Conservation (phyloP, 2,329 filamentous ascomycete genomes). For the Colletotrichum destructivum region DNA sequence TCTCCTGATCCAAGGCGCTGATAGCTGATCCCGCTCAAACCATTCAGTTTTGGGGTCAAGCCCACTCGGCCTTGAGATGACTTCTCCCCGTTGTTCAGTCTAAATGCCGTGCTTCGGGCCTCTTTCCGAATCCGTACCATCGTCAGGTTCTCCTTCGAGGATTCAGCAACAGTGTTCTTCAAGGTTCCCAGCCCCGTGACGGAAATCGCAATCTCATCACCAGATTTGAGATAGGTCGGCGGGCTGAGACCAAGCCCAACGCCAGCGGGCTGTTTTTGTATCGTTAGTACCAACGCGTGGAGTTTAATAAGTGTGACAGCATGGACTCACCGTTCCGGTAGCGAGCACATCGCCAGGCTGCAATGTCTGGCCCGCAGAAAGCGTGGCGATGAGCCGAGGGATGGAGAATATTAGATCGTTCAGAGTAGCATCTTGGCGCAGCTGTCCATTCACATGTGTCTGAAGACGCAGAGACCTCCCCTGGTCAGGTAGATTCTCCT, state of each 20-base stretch:
- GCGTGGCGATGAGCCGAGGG: conserved; percentile 56
- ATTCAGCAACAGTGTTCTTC: conserved; percentile 54
- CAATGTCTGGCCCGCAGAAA: conserved; percentile 60
- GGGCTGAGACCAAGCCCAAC: conserved; percentile 63
- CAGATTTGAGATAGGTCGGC: conserved; percentile 57
- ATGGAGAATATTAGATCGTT: conserved; percentile 63
- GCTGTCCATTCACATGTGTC: conserved; percentile 62
- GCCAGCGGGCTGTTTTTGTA: conserved; percentile 52
- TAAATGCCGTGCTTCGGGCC: conserved; percentile 4
- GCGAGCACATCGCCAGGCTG: conserved; percentile 63
- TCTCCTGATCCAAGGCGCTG: conserved; percentile 48
- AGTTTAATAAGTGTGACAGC: background rate
- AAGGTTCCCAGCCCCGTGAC: conserved; percentile 59
- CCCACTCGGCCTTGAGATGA: conserved; percentile 44
- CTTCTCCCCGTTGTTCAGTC: conserved; percentile 41
- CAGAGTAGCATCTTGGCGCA: conserved; percentile 61
- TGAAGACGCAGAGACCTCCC: conserved; percentile 54
- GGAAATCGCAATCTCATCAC: conserved; percentile 58
- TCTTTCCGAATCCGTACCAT: conserved; percentile 42
- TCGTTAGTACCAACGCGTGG: background rate
- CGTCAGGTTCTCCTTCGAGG: conserved; percentile 47
- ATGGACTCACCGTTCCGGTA: conserved; percentile 54
- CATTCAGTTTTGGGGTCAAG: conserved; percentile 53
- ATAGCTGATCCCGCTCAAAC: conserved; percentile 55
- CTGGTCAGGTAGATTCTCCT: conserved; percentile 56